phyloP scores from a whole-genome alignment of 805 yeast genomes.

The Scheffersomyces ergatensis region DNA sequence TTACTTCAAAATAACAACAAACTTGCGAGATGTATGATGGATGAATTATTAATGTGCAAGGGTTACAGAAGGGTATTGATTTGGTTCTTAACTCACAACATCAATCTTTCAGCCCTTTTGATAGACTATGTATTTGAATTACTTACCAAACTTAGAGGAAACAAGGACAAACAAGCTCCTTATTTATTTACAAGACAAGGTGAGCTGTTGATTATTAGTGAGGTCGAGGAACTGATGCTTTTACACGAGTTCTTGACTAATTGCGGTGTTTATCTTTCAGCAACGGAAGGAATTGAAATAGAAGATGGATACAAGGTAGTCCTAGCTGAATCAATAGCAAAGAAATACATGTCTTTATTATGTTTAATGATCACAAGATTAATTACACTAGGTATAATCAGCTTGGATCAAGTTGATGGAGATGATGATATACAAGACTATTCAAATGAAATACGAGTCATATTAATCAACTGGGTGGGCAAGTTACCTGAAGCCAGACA shows the following conservation, averaged over 20 bases:
- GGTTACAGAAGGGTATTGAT: slow-evolving; percentile 63
- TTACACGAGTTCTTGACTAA: slow-evolving; percentile 69
- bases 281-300: slow-evolving; percentile 28
- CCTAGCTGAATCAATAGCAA: slow-evolving; percentile 30
- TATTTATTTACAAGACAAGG: slow-evolving; percentile 59
- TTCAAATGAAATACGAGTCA: slow-evolving; percentile 55
- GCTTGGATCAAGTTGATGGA: slow-evolving; percentile 23
- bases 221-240: slow-evolving; percentile 62
- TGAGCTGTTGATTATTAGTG: slow-evolving; percentile 44
- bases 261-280: slow-evolving; percentile 30
- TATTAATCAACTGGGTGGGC: slow-evolving; percentile 66
- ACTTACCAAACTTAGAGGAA: slow-evolving; percentile 56
- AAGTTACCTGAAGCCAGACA: slow-evolving; percentile 60
- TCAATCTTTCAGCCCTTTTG: slow-evolving; percentile 51
- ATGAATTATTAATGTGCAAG: slow-evolving; percentile 67
- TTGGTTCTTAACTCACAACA: slow-evolving; percentile 62
- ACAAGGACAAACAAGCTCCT: slow-evolving; percentile 13
- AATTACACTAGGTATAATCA: slow-evolving; percentile 42
- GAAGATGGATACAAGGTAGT: slow-evolving; percentile 26
- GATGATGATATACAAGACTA: slow-evolving; percentile 46
- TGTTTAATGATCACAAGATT: slow-evolving; percentile 63
- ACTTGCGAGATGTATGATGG: slow-evolving; percentile 55
- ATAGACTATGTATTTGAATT: slow-evolving; percentile 66
- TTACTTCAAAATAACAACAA: slow-evolving; percentile 51
- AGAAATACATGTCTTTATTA: slow-evolving; percentile 48